A percentile compares a stretch with the other conserved stretches of the same genome.
Evolutionary conservation across 1,139 yeast species (phyloP).

Genomic region (Spathaspora jeffriesii): DNA sequence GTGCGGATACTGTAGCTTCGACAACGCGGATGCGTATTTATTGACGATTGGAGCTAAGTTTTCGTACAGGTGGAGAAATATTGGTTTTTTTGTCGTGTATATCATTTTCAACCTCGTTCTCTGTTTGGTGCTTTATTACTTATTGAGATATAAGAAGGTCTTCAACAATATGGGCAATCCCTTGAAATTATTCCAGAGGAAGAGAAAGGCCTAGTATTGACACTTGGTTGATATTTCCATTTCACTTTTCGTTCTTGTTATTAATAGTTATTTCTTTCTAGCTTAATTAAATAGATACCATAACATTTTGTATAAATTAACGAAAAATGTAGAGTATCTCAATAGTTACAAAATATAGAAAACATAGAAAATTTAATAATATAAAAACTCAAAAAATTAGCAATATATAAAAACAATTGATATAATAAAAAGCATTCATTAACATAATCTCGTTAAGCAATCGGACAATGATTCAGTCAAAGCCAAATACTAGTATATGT

Average conservation of each 20-base stretch:
- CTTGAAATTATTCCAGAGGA: constrained; percentile 7
- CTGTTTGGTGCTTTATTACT: constrained; percentile 22
- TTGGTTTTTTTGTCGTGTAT: constrained; percentile 61
- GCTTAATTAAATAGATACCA: background rate
- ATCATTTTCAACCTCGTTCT: constrained; percentile 49
- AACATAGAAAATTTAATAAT: background rate
- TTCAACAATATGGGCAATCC: constrained; percentile 7
- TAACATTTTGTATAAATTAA: background rate
- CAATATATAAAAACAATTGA: background rate
- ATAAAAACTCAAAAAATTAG: background rate
- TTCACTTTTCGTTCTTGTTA: background rate
- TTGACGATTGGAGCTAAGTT: constrained; percentile 42
- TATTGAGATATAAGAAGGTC: constrained; percentile 17
- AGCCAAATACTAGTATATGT: background rate
- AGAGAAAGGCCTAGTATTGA: constrained; percentile 2
- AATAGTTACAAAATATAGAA: background rate
- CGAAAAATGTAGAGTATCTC: background rate
- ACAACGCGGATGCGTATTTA: constrained; percentile 56
- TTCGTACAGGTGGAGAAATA: constrained; percentile 60
- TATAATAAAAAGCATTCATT: constrained; percentile 2
- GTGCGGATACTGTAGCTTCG: constrained; percentile 62
- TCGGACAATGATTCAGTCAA: background rate
- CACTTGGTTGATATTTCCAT: background rate
- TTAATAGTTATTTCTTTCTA: background rate
- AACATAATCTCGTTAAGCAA: constrained; percentile 2